Evolutionary conservation across 2,329 filamentous ascomycete genomes (phyloP).

Genomic region (Amauroascus niger): DNA sequence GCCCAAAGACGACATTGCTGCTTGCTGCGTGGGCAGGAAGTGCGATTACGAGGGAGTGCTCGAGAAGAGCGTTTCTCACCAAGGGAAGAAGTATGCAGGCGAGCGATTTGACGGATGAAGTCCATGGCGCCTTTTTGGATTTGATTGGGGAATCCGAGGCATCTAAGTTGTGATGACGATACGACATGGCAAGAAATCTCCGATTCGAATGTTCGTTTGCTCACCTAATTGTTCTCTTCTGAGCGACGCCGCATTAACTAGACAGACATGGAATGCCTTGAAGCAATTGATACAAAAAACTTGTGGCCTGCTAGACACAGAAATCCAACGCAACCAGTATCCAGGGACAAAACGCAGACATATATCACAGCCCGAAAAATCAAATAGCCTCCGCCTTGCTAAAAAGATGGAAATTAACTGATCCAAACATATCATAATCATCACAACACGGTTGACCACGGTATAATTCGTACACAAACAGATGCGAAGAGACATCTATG

Average conservation of each 20-base stretch:
- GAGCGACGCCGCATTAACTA: not conserved
- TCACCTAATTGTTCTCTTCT: not conserved
- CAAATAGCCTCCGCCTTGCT: not conserved
- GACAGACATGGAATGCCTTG: not conserved
- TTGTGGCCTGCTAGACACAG: not conserved
- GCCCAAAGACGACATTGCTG: slow-evolving; percentile 51
- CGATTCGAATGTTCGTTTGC: too few relatives aligned
- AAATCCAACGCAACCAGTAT: not conserved
- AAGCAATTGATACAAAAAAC: not conserved
- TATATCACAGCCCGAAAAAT: not conserved
- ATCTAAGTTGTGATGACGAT: slow-evolving; percentile 24
- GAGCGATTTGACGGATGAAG: slow-evolving; percentile 82
- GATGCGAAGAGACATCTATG: too few relatives aligned
- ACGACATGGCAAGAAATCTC: too few relatives aligned
- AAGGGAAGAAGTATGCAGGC: slow-evolving; percentile 84
- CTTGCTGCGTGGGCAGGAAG: slow-evolving; percentile 80
- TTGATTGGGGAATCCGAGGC: slow-evolving; percentile 63
- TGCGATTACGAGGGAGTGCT: slow-evolving; percentile 81
- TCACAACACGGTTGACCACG: not conserved
- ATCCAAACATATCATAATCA: not conserved
- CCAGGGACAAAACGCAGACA: too few relatives aligned
- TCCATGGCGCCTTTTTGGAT: slow-evolving; percentile 69
- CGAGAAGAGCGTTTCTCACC: slow-evolving; percentile 72
- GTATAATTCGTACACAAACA: too few relatives aligned
- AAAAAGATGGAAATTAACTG: not conserved